These are phyloP conservation scores for Phialophora macrospora DNA, from an alignment of 2,329 filamentous ascomycete species.

Conservation along the genomic window DNA sequence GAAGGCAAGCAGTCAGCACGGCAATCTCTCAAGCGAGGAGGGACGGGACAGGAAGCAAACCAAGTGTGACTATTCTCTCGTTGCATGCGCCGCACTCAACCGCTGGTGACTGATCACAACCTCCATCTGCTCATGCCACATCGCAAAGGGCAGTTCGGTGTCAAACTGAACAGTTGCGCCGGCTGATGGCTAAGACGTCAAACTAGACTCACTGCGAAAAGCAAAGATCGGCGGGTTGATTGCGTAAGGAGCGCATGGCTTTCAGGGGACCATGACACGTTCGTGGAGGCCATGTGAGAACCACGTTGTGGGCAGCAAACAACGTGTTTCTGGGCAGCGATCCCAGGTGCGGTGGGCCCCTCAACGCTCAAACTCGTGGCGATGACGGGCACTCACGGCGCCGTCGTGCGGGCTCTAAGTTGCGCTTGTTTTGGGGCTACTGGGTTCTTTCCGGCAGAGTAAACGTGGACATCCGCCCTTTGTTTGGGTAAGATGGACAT, in stretches of 20 bases:
- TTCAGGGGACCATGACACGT: constrained; percentile 5
- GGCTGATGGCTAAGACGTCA: constrained; percentile 12
- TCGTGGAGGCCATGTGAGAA: constrained; percentile 11
- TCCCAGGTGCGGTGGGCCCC: constrained; percentile 1
- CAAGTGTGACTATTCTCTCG: constrained; percentile 3
- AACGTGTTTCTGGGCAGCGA: constrained; percentile 8
- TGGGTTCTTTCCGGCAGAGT: constrained; percentile 3
- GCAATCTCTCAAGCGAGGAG: constrained; percentile 5
- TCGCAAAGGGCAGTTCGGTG: not conserved
- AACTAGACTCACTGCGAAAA: constrained; percentile 12
- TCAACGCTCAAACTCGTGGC: not conserved
- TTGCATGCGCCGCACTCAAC: not conserved
- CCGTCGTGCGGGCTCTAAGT: not conserved
- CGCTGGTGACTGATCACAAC: not conserved
- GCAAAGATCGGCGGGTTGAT: constrained; percentile 19
- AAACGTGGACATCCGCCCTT: constrained; percentile 19
- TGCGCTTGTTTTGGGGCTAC: not conserved
- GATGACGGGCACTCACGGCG: not conserved
- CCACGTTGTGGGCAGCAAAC: constrained; percentile 15
- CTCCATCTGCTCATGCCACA: not conserved
- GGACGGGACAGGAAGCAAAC: constrained; percentile 3
- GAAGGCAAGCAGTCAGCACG: constrained; percentile 6
- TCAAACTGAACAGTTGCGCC: not conserved
- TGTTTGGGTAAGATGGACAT: constrained; percentile 20
- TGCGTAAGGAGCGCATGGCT: constrained; percentile 12